Percentiles rank a stretch among this genome's conserved stretches.
phyloP scores from a whole-genome alignment of 1,284 basidiomycete species.

The Agaricales sp. region DNA sequence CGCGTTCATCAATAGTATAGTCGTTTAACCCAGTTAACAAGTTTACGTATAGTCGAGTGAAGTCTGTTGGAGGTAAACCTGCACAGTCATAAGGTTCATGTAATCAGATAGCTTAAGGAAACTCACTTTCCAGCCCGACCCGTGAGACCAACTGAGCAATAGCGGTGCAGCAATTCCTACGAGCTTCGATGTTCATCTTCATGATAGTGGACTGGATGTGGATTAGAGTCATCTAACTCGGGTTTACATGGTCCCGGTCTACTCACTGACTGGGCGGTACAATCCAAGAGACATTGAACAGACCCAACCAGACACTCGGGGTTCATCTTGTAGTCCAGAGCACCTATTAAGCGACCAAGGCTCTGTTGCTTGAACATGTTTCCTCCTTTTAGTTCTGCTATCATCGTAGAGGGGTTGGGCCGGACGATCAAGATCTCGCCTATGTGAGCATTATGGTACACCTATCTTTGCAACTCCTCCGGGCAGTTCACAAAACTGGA shows the following conservation, averaged over 20 bases:
- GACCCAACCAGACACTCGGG: slow-evolving; percentile 40
- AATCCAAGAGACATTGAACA: slow-evolving; percentile 48
- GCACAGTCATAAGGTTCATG: too few relatives aligned
- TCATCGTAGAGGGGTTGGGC: slow-evolving; percentile 36
- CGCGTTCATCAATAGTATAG: slow-evolving; percentile 89
- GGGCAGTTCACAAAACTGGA: slow-evolving; percentile 63
- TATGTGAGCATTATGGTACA: too few relatives aligned
- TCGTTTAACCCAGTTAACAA: slow-evolving; percentile 69
- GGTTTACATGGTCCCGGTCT: slow-evolving; percentile 6
- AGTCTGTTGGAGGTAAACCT: neutral
- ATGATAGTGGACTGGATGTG: slow-evolving; percentile 29
- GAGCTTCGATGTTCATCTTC: slow-evolving; percentile 49
- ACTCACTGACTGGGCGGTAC: slow-evolving; percentile 43
- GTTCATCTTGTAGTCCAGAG: slow-evolving; percentile 53
- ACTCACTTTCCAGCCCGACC: slow-evolving; percentile 36
- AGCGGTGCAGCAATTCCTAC: slow-evolving; percentile 63
- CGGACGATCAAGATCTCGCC: slow-evolving; percentile 6
- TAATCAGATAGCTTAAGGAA: too few relatives aligned
- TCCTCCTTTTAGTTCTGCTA: slow-evolving; percentile 51
- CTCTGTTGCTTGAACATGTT: slow-evolving; percentile 62
- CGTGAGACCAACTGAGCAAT: slow-evolving; percentile 39
- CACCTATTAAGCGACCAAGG: slow-evolving; percentile 67
- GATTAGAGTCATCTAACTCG: slow-evolving; percentile 10
- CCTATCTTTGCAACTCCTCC: slow-evolving; percentile 60
- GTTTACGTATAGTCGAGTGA: neutral